Evolutionary conservation across 2,329 filamentous ascomycete genomes (phyloP), one percentile per base, ranked within the genome.

Genomic region (Lizonia empirigonia): DNA sequence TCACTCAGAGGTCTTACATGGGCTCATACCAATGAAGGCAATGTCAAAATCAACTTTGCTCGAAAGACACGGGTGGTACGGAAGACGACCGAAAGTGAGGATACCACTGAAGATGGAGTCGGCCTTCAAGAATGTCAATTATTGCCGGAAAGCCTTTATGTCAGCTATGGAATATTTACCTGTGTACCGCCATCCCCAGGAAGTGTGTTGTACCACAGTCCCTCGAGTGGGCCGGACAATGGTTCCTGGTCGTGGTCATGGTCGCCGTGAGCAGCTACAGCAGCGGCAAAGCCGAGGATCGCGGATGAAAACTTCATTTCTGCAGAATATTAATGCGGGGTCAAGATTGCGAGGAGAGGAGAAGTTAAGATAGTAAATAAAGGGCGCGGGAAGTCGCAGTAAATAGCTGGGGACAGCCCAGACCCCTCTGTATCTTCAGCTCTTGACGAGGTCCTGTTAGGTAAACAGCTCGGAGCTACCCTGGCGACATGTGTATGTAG

Each of bases 81-180:
- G 85, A 33, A 94, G 77, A 41, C 89, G 85, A 9, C 89, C 90
- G 68, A 94, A 94, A 7, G 90, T 95, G 1, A 88, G 89, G 66
- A 95, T 94, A 22, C 90, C 90, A 1, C 89, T 93, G 75, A 94
- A 95, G 50, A 94, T 89, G 0, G 89, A 91, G 71, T 95, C 90
- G 53, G 90, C 90, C 87, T 92, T 54, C 32, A 27, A 3, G 37
- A 19, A 33, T 2, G 56, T 71, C 48, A 70, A 55, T 54, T 29
- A 26, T 35, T 45, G 23, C 22, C 18, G 24, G 13, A 13, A 13
- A 24, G 3, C 7, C 34, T 19, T 4, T 10, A n/a, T 32, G 1
- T 12, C 3, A 15, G 4, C 27, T 12, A 6, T 32, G 7, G 24
- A 37, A 5, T n/a, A 56, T 76, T 39, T 65, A 89, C 88, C 80